Percentiles rank a stretch among this genome's conserved stretches.
These are phyloP conservation scores for Fusarium xyrophilum DNA, from an alignment of 2,329 filamentous ascomycete genomes.

Conservation along the genomic window DNA sequence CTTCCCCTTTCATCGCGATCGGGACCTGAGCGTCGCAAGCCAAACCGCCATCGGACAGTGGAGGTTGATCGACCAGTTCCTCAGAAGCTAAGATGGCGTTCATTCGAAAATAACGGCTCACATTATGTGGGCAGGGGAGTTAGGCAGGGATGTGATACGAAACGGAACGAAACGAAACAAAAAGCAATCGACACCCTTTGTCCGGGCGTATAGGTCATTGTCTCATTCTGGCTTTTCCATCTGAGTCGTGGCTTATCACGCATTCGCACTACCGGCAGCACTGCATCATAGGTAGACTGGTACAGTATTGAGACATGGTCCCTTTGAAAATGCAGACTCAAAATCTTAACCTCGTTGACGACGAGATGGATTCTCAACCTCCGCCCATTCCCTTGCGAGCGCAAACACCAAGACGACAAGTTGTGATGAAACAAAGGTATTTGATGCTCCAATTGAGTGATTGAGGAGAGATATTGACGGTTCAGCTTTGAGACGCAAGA, in stretches of 20 bases:
- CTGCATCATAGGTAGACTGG: background rate
- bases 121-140: background rate
- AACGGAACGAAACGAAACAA: background rate
- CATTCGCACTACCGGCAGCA: background rate
- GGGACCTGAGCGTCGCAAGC: background rate
- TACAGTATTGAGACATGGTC: background rate
- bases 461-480: background rate
- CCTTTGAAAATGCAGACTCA: slow-evolving; percentile 11
- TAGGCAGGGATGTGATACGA: background rate
- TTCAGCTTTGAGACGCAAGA: slow-evolving; percentile 23
- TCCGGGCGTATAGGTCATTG: background rate
- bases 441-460: background rate
- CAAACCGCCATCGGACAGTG: background rate
- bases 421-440: slow-evolving; percentile 13
- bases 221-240: background rate
- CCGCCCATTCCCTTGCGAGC: slow-evolving; percentile 9
- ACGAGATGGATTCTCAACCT: slow-evolving; percentile 11
- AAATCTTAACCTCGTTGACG: slow-evolving; percentile 19
- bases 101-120: background rate
- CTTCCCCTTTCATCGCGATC: background rate
- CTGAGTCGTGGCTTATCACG: background rate
- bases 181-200: background rate
- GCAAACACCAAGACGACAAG: slow-evolving; percentile 8
- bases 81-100: background rate
- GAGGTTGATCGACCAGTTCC: background rate